Evolutionary conservation across 371 early-diverging fungal species (phyloP).

Genomic region (Lichtheimia corymbifera): DNA sequence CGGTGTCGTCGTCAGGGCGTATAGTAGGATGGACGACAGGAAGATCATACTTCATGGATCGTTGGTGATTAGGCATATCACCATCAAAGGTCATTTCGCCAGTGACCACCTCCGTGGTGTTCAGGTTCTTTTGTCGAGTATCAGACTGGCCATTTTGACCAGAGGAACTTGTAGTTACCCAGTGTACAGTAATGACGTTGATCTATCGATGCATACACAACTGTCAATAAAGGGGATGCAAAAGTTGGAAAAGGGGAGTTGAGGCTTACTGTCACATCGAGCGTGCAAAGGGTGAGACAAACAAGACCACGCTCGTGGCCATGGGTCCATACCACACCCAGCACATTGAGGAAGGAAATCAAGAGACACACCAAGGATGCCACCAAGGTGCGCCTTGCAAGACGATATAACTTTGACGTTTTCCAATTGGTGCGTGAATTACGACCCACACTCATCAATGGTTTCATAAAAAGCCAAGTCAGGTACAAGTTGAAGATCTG

Average conservation of each 20-base stretch:
- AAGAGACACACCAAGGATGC: conserved; percentile 51
- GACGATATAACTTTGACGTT: conserved; percentile 35
- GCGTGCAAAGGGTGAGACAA: conserved; percentile 55
- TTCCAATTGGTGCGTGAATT: conserved; percentile 47
- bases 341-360: conserved; percentile 50
- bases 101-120: conserved; percentile 20
- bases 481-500: conserved; percentile 49
- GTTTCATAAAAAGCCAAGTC: conserved; percentile 51
- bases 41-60: conserved; percentile 14
- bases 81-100: conserved; percentile 24
- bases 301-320: conserved; percentile 56
- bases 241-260: not conserved
- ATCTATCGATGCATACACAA: conserved; percentile 21
- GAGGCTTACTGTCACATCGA: conserved; percentile 53
- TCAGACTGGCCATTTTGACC: conserved; percentile 9
- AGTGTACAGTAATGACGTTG: conserved; percentile 59
- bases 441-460: conserved; percentile 38
- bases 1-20: conserved; percentile 3
- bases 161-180: conserved; percentile 35
- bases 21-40: conserved; percentile 10
- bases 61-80: conserved; percentile 5
- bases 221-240: not conserved
- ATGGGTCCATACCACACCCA: conserved; percentile 43
- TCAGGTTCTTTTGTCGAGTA: conserved; percentile 18
- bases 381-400: conserved; percentile 51